Percentiles rank a stretch among this genome's conserved stretches.
These are phyloP conservation scores for Ricinus communis DNA, from an alignment of 345 rosid species.

Conservation along the genomic window DNA sequence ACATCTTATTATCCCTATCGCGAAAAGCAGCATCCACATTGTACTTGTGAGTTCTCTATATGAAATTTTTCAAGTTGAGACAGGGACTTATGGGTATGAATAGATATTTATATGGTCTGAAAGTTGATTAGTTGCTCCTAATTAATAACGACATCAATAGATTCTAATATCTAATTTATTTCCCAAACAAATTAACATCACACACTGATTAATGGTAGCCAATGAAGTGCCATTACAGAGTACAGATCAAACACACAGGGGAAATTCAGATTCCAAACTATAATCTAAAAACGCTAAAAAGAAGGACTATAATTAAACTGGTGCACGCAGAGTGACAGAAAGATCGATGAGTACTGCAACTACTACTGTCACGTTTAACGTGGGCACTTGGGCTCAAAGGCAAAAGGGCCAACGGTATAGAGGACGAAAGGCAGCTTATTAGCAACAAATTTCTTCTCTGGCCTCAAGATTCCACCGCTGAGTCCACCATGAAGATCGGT, in stretches of 20 bases:
- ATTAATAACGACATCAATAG: background rate
- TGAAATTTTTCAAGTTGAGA: too few relatives aligned
- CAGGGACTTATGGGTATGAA: too few relatives aligned
- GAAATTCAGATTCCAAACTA: background rate
- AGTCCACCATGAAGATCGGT: constrained; percentile 56
- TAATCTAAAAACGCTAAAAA: background rate
- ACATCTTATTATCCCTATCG: too few relatives aligned
- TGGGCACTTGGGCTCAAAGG: constrained; percentile 69
- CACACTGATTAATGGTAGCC: background rate
- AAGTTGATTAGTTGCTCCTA: too few relatives aligned
- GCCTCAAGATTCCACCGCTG: constrained; percentile 53
- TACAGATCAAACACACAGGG: background rate
- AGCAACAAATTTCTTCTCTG: constrained; percentile 34
- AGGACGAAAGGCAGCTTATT: constrained; percentile 44
- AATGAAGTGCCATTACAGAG: background rate
- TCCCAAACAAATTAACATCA: constrained; percentile 10
- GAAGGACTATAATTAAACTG: background rate
- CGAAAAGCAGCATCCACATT: too few relatives aligned
- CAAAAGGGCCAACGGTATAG: constrained; percentile 76
- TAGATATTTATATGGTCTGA: too few relatives aligned
- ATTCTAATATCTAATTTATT: constrained; percentile 11
- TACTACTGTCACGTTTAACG: constrained; percentile 19
- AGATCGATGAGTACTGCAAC: too few relatives aligned
- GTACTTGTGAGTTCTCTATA: too few relatives aligned
- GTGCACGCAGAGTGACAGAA: background rate